phyloP scores from a whole-genome alignment of 169 alveolate genomes.

The Plasmodium malariae region DNA sequence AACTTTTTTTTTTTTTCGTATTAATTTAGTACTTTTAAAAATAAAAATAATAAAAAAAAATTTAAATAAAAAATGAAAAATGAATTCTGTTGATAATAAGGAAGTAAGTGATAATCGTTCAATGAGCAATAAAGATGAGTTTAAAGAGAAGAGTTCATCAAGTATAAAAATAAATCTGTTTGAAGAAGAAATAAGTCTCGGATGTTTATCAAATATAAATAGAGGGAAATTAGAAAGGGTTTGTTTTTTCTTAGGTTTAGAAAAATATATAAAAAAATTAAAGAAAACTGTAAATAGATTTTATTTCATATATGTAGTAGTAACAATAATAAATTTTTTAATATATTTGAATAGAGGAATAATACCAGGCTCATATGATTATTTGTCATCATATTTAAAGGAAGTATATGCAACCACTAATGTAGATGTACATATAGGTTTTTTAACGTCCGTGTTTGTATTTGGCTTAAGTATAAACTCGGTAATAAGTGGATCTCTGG shows the following conservation, averaged over 20 bases:
- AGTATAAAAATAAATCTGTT: background rate
- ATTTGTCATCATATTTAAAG: conserved; percentile 31
- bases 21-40: background rate
- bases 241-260: conserved; percentile 18
- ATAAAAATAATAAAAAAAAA: conserved; percentile 13
- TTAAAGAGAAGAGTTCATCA: background rate
- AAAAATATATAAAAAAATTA: conserved; percentile 3
- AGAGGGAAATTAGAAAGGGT: background rate
- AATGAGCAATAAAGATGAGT: conserved; percentile 1
- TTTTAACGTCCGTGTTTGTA: conserved; percentile 48
- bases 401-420: conserved; percentile 21
- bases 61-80: conserved; percentile 34
- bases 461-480: conserved; percentile 61
- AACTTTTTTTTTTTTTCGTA: background rate
- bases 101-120: background rate
- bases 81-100: conserved; percentile 30
- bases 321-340: conserved; percentile 35
- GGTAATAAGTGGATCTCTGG: conserved; percentile 46
- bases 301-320: conserved; percentile 30
- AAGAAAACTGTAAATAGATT: conserved; percentile 28
- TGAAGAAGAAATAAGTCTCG: background rate
- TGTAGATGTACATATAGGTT: conserved; percentile 69
- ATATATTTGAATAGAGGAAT: conserved; percentile 65
- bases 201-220: conserved; percentile 17
- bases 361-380: conserved; percentile 67